phyloP scores from a whole-genome alignment of 805 yeast species.

The Kodamaea neixiangensis region DNA sequence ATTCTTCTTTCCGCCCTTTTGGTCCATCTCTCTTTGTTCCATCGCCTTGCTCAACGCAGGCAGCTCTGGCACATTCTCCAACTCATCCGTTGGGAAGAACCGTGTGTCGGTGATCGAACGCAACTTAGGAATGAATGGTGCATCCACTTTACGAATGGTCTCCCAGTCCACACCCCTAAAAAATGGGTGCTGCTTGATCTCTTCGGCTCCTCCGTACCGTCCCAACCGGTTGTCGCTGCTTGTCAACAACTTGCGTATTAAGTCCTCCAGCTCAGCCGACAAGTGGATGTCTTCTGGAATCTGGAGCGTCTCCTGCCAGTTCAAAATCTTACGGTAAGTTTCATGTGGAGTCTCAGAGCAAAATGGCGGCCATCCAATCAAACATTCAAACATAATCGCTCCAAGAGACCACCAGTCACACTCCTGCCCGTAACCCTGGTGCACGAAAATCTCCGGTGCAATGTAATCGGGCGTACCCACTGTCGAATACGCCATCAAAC shows the following conservation, averaged over 20 bases:
- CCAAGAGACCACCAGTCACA: conserved; percentile 99
- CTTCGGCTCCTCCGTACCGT: conserved; percentile 87
- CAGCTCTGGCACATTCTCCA: conserved; percentile 91
- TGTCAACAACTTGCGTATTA: conserved; percentile 74
- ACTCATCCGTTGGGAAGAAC: conserved; percentile 96
- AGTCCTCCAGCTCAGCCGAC: conserved; percentile 85
- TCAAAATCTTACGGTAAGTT: conserved; percentile 85
- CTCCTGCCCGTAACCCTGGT: conserved; percentile 94
- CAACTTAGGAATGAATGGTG: conserved; percentile 91
- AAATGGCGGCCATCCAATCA: conserved; percentile 97
- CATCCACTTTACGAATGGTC: conserved; percentile 80
- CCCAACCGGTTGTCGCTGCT: conserved; percentile 81
- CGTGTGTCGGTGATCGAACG: conserved; percentile 93
- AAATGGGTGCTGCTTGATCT: conserved; percentile 86
- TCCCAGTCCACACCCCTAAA: conserved; percentile 97
- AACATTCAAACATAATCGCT: conserved; percentile 94
- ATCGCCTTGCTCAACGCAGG: conserved; percentile 62
- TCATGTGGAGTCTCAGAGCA: conserved; percentile 95
- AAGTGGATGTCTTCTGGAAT: conserved; percentile 92
- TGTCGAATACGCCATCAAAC: conserved; percentile 93
- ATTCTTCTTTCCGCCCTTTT: conserved; percentile 44
- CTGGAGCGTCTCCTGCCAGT: conserved; percentile 85
- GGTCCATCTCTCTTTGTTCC: conserved; percentile 58
- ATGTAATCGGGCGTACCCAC: conserved; percentile 97
- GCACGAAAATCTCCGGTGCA: conserved; percentile 91